phyloP scores from a whole-genome alignment of 1,139 yeast species.

The Blastobotrys buckinghamii region DNA sequence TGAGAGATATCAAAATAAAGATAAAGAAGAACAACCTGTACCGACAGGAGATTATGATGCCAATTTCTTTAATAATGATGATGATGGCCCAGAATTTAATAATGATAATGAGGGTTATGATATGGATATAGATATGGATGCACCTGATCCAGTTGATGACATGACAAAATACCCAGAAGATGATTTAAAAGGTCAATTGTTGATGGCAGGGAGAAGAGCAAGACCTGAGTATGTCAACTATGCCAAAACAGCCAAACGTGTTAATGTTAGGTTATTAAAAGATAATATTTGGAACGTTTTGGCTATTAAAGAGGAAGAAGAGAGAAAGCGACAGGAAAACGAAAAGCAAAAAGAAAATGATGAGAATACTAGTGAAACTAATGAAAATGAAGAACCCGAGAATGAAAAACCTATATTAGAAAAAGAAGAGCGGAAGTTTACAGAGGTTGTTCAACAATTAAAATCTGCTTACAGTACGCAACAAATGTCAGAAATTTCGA shows the following conservation, averaged over 20 bases:
- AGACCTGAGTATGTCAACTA: constrained; percentile 65
- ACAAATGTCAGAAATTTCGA: constrained; percentile 56
- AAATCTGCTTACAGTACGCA: constrained; percentile 31
- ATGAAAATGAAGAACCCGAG: not conserved
- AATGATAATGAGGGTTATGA: constrained; percentile 12
- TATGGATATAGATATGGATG: constrained; percentile 1
- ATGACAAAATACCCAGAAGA: constrained; percentile 17
- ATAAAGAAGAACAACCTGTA: constrained; percentile 31
- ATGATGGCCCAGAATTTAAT: constrained; percentile 15
- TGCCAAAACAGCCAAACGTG: constrained; percentile 77
- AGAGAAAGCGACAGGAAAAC: not conserved
- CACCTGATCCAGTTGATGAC: constrained; percentile 11
- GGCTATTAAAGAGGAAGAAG: constrained; percentile 16
- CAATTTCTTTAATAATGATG: constrained; percentile 39
- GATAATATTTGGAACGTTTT: constrained; percentile 73
- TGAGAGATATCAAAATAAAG: constrained; percentile 34
- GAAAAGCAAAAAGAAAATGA: not conserved
- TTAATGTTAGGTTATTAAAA: constrained; percentile 73
- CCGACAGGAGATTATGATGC: constrained; percentile 37
- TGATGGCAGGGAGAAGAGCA: constrained; percentile 18
- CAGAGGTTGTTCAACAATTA: constrained; percentile 40
- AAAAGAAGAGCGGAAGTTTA: constrained; percentile 36
- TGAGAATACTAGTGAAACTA: not conserved
- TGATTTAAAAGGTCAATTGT: constrained; percentile 14
- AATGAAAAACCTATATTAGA: constrained; percentile 9